Percentiles rank a stretch among this genome's conserved stretches.
Conservation (phyloP, 805 yeast species). For the Wickerhamomyces bisporus region DNA sequence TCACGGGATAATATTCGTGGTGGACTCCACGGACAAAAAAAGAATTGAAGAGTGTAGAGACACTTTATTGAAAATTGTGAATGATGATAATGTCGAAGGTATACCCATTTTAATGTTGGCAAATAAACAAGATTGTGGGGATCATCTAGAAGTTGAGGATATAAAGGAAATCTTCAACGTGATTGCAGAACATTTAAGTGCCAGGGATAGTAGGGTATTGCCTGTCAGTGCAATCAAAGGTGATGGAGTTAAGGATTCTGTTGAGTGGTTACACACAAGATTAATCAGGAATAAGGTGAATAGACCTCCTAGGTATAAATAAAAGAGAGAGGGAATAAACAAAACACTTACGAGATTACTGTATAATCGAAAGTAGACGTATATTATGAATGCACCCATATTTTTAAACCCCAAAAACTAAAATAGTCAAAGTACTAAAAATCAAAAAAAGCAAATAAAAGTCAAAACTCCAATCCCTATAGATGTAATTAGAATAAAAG, state of each 20-base stretch:
- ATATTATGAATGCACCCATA: too few species aligned
- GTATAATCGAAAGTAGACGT: too few species aligned
- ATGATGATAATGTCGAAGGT: constrained; percentile 60
- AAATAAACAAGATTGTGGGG: constrained; percentile 82
- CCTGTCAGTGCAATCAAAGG: constrained; percentile 81
- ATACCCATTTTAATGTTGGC: constrained; percentile 93
- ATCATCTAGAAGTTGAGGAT: constrained; percentile 68
- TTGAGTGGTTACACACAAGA: constrained; percentile 82
- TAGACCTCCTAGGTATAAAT: constrained; percentile 33
- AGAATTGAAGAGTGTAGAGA: constrained; percentile 79
- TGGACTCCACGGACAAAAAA: constrained; percentile 83
- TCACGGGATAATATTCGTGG: constrained; percentile 88
- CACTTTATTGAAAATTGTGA: constrained; percentile 50
- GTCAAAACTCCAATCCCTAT: not conserved
- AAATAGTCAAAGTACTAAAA: constrained; percentile 2
- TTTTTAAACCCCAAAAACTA: not conserved
- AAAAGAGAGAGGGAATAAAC: not conserved
- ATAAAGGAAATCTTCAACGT: constrained; percentile 79
- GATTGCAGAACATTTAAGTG: constrained; percentile 78
- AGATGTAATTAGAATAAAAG: not conserved
- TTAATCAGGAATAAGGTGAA: constrained; percentile 41
- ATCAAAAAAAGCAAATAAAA: not conserved
- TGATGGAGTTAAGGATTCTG: constrained; percentile 80
- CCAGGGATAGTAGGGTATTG: constrained; percentile 84
- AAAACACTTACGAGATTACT: not conserved